Percentiles rank a stretch among this genome's conserved stretches.
Evolutionary conservation across 306 rosid genomes (phyloP).

Genomic region (Canavalia gladiata): DNA sequence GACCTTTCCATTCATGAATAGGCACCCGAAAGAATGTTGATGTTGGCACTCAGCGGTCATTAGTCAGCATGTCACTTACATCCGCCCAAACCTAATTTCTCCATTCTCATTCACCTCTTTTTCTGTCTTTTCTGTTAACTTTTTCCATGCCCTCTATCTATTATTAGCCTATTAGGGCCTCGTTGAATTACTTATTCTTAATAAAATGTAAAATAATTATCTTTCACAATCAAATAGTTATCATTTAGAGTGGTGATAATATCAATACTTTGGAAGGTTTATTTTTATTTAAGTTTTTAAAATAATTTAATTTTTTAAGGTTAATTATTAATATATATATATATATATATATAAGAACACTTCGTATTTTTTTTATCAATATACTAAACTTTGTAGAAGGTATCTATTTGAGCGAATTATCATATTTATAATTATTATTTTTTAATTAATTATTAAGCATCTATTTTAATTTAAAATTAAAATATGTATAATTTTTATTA

Average conservation of each 20-base stretch:
- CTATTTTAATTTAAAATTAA: no score
- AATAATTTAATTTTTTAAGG: neutral
- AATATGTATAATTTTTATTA: no score
- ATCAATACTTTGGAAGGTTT: neutral
- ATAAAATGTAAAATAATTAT: neutral
- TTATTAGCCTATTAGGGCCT: neutral
- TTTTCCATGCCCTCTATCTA: neutral
- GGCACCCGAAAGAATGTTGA: neutral
- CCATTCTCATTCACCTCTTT: neutral
- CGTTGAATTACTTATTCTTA: neutral
- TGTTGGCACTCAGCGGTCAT: neutral
- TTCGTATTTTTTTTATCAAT: neutral
- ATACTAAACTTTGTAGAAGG: neutral
- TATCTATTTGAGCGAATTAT: no score
- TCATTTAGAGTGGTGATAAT: neutral
- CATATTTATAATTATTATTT: no score
- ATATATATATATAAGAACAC: neutral
- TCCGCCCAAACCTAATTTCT: neutral
- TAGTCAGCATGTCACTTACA: slow-evolving; percentile 6
- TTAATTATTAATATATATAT: neutral
- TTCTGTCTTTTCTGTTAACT: neutral
- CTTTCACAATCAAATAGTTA: neutral
- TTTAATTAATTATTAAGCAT: no score
- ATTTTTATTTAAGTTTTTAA: neutral
- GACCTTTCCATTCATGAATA: neutral